phyloP scores from a whole-genome alignment of 208 protist species.

The Crithidia fasciculata region DNA sequence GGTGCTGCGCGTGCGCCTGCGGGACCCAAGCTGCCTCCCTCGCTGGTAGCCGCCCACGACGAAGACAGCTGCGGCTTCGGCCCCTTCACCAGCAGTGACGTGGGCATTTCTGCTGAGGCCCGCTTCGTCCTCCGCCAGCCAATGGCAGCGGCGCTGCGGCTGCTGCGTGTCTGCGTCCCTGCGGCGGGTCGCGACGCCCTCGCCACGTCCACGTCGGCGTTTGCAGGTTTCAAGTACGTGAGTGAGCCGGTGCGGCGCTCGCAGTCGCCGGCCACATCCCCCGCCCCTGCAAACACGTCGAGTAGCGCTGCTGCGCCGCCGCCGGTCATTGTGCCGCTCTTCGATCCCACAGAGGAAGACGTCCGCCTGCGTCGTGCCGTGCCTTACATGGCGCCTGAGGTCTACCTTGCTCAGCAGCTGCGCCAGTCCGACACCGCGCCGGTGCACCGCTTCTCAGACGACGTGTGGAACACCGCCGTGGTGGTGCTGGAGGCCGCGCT shows the following conservation, averaged over 20 bases:
- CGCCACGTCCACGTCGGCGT: conserved; percentile 18
- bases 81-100: conserved; percentile 57
- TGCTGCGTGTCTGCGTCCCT: conserved; percentile 43
- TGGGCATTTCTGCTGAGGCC: conserved; percentile 47
- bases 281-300: background rate
- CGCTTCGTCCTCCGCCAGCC: conserved; percentile 59
- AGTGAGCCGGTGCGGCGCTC: conserved; percentile 2
- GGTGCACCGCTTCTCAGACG: conserved; percentile 70
- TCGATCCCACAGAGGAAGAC: conserved; percentile 56
- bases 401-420: conserved; percentile 36
- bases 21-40: background rate
- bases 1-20: background rate
- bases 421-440: background rate
- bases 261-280: background rate
- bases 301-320: background rate
- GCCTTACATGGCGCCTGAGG: conserved; percentile 79
- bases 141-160: conserved; percentile 51
- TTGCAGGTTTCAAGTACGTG: conserved; percentile 30
- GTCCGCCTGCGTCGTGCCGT: conserved; percentile 27
- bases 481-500: conserved; percentile 70
- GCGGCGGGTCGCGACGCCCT: conserved; percentile 13
- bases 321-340: conserved; percentile 40
- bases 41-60: conserved; percentile 6
- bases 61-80: conserved; percentile 72
- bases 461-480: conserved; percentile 82